A percentile compares a stretch with the other conserved stretches of the same genome.
phyloP scores from a whole-genome alignment of 2,329 filamentous ascomycete genomes.

The Botrytis deweyae region DNA sequence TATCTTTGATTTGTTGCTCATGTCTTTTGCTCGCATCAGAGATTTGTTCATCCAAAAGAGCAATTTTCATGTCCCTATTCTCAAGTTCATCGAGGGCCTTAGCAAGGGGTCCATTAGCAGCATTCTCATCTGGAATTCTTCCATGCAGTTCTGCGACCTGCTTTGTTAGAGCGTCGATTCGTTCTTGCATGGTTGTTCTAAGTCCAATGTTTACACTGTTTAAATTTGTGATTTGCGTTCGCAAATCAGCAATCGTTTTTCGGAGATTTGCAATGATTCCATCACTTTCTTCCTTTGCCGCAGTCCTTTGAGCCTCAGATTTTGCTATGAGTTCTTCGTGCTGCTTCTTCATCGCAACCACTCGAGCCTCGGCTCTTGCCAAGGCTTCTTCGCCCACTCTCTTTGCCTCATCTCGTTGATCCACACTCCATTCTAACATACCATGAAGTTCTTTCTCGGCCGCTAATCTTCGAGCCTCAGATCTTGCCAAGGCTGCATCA shows the following conservation, averaged over 20 bases:
- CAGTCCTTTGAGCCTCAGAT: not conserved
- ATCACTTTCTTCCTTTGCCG: not conserved
- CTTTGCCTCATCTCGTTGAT: not conserved
- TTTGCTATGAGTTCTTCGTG: not conserved
- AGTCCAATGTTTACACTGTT: not conserved
- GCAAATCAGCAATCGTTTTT: not conserved
- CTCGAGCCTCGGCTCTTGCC: not conserved
- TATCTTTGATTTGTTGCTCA: not conserved
- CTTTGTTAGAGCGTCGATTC: not conserved
- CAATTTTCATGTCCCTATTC: not conserved
- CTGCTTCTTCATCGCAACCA: not conserved
- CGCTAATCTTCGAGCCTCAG: not conserved
- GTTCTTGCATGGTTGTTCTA: not conserved
- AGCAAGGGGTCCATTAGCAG: not conserved
- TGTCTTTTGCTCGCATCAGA: not conserved
- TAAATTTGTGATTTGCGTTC: not conserved
- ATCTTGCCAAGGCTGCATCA: not conserved
- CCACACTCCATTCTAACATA: accelerated
- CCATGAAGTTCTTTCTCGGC: not conserved
- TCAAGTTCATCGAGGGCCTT: not conserved
- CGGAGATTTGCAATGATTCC: not conserved
- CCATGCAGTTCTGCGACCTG: not conserved
- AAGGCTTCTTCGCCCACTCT: not conserved
- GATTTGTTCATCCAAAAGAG: not conserved
- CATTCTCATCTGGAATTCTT: not conserved